phyloP scores from a whole-genome alignment of 345 rosid species.

The Triadica sebifera region DNA sequence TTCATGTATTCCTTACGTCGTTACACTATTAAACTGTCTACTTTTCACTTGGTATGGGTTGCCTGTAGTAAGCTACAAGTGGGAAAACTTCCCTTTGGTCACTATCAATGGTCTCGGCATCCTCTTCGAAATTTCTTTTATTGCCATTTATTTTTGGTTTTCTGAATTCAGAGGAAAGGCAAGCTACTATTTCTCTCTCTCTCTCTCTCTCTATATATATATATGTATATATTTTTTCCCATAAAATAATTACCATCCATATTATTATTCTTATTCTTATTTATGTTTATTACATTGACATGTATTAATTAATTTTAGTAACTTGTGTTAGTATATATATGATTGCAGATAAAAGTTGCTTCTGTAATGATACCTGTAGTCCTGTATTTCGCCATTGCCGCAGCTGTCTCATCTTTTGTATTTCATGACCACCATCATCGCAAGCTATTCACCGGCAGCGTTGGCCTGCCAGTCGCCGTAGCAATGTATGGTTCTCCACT shows the following conservation, averaged over 20 bases:
- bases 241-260: no score
- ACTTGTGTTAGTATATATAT: background rate
- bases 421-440: conserved; percentile 66
- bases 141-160: conserved; percentile 53
- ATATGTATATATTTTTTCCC: background rate
- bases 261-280: background rate
- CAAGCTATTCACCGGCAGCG: conserved; percentile 60
- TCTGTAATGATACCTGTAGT: conserved; percentile 34
- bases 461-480: conserved; percentile 57
- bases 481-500: conserved; percentile 81
- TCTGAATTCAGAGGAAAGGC: conserved; percentile 61
- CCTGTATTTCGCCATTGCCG: conserved; percentile 33
- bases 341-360: conserved; percentile 54
- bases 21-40: conserved; percentile 65
- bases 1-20: conserved; percentile 74
- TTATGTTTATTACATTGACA: background rate
- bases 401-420: conserved; percentile 40
- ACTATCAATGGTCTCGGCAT: conserved; percentile 79
- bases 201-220: no score
- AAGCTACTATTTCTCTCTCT: conserved; percentile 3
- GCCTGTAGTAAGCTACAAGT: conserved; percentile 71
- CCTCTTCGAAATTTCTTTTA: conserved; percentile 62
- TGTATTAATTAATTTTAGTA: background rate
- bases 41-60: conserved; percentile 80
- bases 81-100: conserved; percentile 76